A percentile compares a stretch with the other conserved stretches of the same genome.
These are phyloP conservation scores for Solanum sparsipilum DNA, from an alignment of 257 asterid genomes.

Conservation along the genomic window DNA sequence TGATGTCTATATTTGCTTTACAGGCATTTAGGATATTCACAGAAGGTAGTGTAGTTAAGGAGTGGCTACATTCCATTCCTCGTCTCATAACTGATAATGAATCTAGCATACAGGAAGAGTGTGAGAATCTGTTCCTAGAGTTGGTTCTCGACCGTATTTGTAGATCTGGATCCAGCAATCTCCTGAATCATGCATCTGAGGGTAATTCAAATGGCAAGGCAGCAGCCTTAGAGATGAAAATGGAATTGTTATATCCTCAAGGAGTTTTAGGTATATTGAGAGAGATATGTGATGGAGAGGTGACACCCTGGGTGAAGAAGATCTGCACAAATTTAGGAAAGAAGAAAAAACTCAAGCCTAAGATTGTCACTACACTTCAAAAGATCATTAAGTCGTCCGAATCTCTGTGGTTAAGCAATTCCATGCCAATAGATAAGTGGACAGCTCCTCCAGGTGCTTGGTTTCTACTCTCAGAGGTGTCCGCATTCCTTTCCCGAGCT, in stretches of 20 bases:
- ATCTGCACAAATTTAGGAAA: slow-evolving; percentile 80
- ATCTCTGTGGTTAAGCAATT: slow-evolving; percentile 42
- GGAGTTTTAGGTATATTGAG: slow-evolving; percentile 46
- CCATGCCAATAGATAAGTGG: slow-evolving; percentile 73
- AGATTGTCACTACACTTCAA: slow-evolving; percentile 59
- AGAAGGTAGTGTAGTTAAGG: slow-evolving; percentile 41
- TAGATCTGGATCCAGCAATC: slow-evolving; percentile 29
- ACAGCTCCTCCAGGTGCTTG: slow-evolving; percentile 96
- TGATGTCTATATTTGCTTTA: slow-evolving; percentile 4
- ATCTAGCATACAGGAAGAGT: slow-evolving; percentile 95
- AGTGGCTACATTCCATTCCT: slow-evolving; percentile 86
- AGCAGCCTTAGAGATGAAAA: slow-evolving; percentile 13
- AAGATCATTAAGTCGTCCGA: slow-evolving; percentile 62
- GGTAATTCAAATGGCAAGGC: slow-evolving; percentile 17
- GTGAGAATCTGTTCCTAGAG: slow-evolving; percentile 75
- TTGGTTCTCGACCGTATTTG: slow-evolving; percentile 63
- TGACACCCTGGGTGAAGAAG: slow-evolving; percentile 87
- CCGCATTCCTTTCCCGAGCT: slow-evolving; percentile 62
- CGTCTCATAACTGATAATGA: slow-evolving; percentile 75
- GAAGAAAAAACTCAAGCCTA: slow-evolving; percentile 62
- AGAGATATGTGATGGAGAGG: slow-evolving; percentile 70
- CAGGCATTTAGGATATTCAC: slow-evolving; percentile 73
- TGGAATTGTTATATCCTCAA: slow-evolving; percentile 26
- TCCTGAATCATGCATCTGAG: slow-evolving; percentile 10
- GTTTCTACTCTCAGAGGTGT: slow-evolving; percentile 81